Evolutionary conservation across 805 yeast genomes (phyloP), one percentile per base, ranked within the genome.

Genomic region (Priceomyces fermenticarens): DNA sequence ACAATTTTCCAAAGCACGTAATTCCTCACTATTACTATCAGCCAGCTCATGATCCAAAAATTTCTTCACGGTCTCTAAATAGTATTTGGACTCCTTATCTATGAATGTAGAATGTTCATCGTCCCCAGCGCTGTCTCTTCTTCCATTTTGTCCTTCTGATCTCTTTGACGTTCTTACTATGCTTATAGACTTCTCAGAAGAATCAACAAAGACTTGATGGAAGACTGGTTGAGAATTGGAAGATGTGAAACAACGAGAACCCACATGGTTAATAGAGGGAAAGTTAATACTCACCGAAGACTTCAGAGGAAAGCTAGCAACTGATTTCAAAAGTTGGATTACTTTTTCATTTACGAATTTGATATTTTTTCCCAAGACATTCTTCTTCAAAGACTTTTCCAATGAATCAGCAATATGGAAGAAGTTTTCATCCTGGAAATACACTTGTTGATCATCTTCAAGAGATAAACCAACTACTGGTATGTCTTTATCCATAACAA

Each of bases 341-440:
- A 65, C 44, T 25, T 53, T 54, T 5, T 26, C n/a, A 42, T 62
- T 64, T 31, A 64, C 47, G 37, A 53, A 61, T 30, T 45, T 39
- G 20, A 58, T 42, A 42, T 57, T 62, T 23, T 51, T 47, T 13
- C 48, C 40, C 13, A 60, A 49, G 23, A 47, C 41, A 46, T 60
- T 61, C 30, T 43, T 50, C 38, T 49, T 56, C 30, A 49, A 43
- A 15, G 41, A 26, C 11, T 37, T 40, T 14, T 36, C 29, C 8
- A 35, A 25, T 11, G 39, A 31, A 27, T 36, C 30, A 35, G 35
- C 11, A 28, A 55, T 48, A 26, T 52, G 46, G 46, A 62, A 61
- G 33, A 39, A 47, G n/a, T 43, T 48, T 40, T 64, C 69, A 44
- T 66, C 61, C 41, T 63, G 61, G 48, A 53, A 66, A 46, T 66